Base-by-base conservation (phyloP, 2,329 filamentous ascomycete genomes). In the Coleophoma cylindrospora region DNA sequence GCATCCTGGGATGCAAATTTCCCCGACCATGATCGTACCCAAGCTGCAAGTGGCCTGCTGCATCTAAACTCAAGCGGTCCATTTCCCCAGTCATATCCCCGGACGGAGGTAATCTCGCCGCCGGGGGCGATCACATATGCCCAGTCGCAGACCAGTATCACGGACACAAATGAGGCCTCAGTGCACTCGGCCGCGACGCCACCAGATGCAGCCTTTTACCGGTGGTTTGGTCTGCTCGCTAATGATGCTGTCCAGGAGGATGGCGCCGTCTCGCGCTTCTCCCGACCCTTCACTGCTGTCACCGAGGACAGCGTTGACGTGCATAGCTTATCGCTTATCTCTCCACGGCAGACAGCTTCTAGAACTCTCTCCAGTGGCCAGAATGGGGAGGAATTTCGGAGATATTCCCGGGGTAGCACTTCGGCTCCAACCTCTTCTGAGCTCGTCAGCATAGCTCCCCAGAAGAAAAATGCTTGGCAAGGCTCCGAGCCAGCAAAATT, bases 401-500 rank as follows among this genome's bases (percentile, higher is more conserved):
- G 41, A 15, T 13, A n/a, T 48, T 40, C 38, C 45, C 11, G 49
- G 47, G 19, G 44, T 52, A 44, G 37, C 55, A 45, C 15, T 56
- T 21, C 44, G 51, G 40, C 50, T 54, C 34, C 45, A 47, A 53
- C 38, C 40, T 40, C 45, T 19, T 38, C 49, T 34, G 41, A 47
- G 12, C 41, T 15, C 2, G 36, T 45, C 40, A 21, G 32, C 48
- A 14, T 36, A 37, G 41, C 5, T 27, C 46, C 17, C 17, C 37
- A 10, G 41, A 54, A 32, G 52, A 50, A 34, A 13, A 44, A 41
- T 32, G 34, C 53, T 17, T 61, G 59, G 59, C 54, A 58, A 45
- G 53, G 55, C 9, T 51, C 53, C 8, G 51, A 49, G 11, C 45
- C 48, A 3, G 54, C 56, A 43, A 53, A 60, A 37, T 48, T 61